Conservation (phyloP, 1,139 yeast genomes). For the Scheffersomyces parashehatae region DNA sequence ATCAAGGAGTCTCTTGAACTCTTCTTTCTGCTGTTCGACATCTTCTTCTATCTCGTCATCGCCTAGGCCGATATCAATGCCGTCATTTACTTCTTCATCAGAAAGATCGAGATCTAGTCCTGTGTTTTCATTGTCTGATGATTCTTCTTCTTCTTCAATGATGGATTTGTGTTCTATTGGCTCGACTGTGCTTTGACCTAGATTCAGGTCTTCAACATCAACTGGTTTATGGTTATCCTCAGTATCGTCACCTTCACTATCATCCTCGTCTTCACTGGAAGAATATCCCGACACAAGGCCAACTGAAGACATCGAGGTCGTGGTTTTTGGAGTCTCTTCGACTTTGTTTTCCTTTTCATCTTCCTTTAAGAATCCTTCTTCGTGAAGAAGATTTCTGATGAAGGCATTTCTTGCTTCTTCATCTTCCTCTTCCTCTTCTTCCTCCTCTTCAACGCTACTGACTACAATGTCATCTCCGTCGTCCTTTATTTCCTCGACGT, state of each 20-base stretch:
- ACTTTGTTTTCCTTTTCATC: conserved; percentile 1
- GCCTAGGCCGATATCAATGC: too few relatives aligned
- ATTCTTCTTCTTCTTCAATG: conserved; percentile 9
- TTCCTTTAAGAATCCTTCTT: conserved; percentile 17
- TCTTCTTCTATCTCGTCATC: conserved; percentile 1
- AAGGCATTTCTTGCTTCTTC: conserved; percentile 13
- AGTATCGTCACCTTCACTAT: conserved; percentile 9
- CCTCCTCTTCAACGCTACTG: conserved; percentile 7
- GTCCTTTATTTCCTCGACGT: conserved; percentile 3
- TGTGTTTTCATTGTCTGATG: conserved; percentile 2
- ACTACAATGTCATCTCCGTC: conserved; percentile 7
- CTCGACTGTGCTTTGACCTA: neutral
- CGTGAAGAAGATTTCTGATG: conserved; percentile 17
- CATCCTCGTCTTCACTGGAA: conserved; percentile 8
- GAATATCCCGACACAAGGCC: conserved; percentile 11
- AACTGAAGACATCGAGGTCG: neutral
- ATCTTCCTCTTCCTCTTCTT: conserved; percentile 6
- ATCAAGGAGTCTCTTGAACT: conserved; percentile 27
- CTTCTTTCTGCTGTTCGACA: conserved; percentile 5
- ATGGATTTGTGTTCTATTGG: neutral
- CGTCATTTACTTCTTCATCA: conserved; percentile 11
- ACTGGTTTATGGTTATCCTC: conserved; percentile 6
- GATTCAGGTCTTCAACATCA: neutral
- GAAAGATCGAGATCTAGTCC: conserved; percentile 22
- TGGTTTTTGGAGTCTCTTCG: conserved; percentile 1